Base-by-base conservation (phyloP, 2,329 filamentous ascomycete species). In the Aspergillus udagawae region DNA sequence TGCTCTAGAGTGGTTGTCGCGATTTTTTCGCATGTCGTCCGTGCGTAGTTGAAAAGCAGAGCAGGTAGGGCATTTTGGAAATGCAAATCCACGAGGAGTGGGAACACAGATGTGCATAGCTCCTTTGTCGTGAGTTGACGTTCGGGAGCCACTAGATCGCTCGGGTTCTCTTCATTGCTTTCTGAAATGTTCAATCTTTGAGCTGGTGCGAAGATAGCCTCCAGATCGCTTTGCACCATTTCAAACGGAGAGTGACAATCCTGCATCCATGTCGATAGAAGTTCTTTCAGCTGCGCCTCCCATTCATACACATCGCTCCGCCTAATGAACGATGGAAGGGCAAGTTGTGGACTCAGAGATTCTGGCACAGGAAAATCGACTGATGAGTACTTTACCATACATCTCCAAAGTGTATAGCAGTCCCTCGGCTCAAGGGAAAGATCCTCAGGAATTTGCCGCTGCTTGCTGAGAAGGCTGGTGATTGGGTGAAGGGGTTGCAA, bases 41-140 rank as follows among this genome's bases (percentile, higher is more conserved):
- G 84, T 61, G 92, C 87, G 63, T 90, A 93, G 67, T 90, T 90
- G 77, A 93, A 93, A 1, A 92, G 71, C 12, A 93, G 85, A 0
- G 87, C 89, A 0, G 89, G 90, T 1, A 93, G 77, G 0, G 86
- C 87, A 55, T 84, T 82, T 55, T 85, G 82, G 17, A 79, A 75
- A 51, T 90, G 82, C 57, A 65, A 10, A 67, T 57, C 29, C 67
- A 38, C 32, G 84, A 47, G 44, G 20, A 47, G 44, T 23, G 44
- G 44, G 44, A 47, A 47, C 5, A 47, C 44, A 23, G 44, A 23
- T 21, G 44, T 27, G 21, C 23, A 25, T 14, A 47, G 44, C 44
- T 47, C 23, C 2, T 23, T 23, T 27, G 17, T 47, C 21, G 4
- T 47, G 9, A 3, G 14, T 14, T 27, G 21, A 17, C 20, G 20